Evolutionary conservation across 495 filamentous ascomycete species (phyloP).

Genomic region (Margaritispora aquatica): DNA sequence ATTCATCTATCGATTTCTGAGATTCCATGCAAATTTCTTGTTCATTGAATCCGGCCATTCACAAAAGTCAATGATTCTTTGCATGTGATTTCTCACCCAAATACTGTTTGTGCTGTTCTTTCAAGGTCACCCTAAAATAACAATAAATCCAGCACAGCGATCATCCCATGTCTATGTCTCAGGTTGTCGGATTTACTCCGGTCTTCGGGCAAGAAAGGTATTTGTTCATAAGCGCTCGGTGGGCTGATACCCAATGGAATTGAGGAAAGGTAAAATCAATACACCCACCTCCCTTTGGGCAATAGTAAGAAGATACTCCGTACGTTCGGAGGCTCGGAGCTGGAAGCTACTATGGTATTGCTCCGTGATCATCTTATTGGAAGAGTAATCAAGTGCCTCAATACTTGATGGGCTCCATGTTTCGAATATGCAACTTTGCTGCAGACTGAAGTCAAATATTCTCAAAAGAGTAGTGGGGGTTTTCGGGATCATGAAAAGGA

Average conservation of each 20-base stretch:
- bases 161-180: too few species aligned
- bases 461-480: background rate
- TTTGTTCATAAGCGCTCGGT: too few species aligned
- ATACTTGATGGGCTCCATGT: background rate
- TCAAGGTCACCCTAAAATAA: background rate
- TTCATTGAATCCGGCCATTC: slow-evolving; percentile 11
- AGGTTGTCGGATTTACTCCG: too few species aligned
- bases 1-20: background rate
- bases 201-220: too few species aligned
- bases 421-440: slow-evolving; percentile 7
- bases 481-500: background rate
- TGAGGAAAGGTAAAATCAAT: too few species aligned
- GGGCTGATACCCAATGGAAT: too few species aligned
- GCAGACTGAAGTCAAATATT: background rate
- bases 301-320: too few species aligned
- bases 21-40: background rate
- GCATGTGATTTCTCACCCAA: slow-evolving; percentile 7
- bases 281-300: too few species aligned
- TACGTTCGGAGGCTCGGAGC: too few species aligned
- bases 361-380: background rate
- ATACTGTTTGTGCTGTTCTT: background rate
- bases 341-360: background rate
- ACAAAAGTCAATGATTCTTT: background rate
- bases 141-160: background rate
- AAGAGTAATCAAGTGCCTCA: background rate